phyloP scores from a whole-genome alignment of 441 rosid genomes.

The Adansonia rubrostipa region DNA sequence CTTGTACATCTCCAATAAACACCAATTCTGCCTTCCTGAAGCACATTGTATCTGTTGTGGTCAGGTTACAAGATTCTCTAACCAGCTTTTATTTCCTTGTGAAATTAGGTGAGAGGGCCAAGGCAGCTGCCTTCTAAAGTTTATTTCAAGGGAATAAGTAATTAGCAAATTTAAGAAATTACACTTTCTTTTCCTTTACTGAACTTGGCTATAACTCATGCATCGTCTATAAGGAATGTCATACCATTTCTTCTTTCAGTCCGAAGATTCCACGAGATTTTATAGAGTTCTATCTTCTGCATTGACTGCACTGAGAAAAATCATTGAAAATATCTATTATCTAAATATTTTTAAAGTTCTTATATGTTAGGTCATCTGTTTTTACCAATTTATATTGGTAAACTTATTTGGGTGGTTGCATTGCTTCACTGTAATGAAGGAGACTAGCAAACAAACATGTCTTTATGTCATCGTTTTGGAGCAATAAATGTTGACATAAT shows the following conservation, averaged over 20 bases:
- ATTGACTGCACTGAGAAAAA: conserved; percentile 8
- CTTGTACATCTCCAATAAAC: background rate
- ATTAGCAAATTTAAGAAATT: background rate
- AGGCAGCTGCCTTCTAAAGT: background rate
- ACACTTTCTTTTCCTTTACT: conserved; percentile 8
- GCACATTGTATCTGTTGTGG: background rate
- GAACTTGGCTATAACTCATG: background rate
- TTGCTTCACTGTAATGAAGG: conserved; percentile 6
- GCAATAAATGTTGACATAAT: conserved; percentile 10
- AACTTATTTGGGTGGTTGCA: background rate
- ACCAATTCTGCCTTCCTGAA: conserved; percentile 4
- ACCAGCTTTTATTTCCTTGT: background rate
- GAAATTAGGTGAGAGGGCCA: background rate
- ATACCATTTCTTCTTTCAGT: background rate
- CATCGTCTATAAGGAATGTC: background rate
- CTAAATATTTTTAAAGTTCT: background rate
- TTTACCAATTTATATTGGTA: conserved; percentile 10
- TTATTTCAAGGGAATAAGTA: background rate
- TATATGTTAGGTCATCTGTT: conserved; percentile 2
- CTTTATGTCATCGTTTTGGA: background rate
- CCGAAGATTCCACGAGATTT: background rate
- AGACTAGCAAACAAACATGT: background rate
- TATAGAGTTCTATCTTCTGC: background rate
- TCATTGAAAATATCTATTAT: background rate
- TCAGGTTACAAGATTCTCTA: conserved; percentile 6